Evolutionary conservation across 148 eudicot species (phyloP).

Genomic region (Suaeda aralocaspica): DNA sequence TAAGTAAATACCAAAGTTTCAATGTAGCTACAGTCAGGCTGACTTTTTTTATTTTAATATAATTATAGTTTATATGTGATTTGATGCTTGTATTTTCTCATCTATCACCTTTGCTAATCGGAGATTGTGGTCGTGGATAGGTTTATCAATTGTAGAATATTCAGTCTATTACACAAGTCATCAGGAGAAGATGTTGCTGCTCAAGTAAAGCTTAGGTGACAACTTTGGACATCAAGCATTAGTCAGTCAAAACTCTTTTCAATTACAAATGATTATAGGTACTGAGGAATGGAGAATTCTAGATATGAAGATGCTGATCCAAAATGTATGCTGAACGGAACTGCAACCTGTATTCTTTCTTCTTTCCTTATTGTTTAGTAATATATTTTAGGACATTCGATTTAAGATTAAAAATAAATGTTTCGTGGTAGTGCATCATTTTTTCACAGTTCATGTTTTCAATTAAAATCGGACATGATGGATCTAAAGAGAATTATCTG

Average conservation of each 20-base stretch:
- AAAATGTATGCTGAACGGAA: not conserved
- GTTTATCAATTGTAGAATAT: conserved; percentile 13
- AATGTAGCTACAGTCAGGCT: not conserved
- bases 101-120: not conserved
- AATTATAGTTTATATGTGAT: not conserved
- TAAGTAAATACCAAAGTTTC: not conserved
- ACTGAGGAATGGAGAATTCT: not conserved
- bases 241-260: not conserved
- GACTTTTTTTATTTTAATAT: no score
- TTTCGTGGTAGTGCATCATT: not conserved
- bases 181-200: not conserved
- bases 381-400: conserved; percentile 3
- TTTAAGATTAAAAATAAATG: conserved; percentile 16
- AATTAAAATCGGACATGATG: not conserved
- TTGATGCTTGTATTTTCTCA: not conserved
- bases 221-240: not conserved
- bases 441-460: conserved; percentile 2
- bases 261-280: not conserved
- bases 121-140: conserved; percentile 17
- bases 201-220: conserved; percentile 1
- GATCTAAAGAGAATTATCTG: not conserved
- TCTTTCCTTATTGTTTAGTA: not conserved
- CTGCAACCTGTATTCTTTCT: not conserved
- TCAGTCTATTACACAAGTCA: conserved; percentile 3
- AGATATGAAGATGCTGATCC: not conserved